A percentile compares a stretch with the other conserved stretches of the same genome.
Evolutionary conservation across 306 rosid species (phyloP).

Genomic region (Potentilla sterilis): DNA sequence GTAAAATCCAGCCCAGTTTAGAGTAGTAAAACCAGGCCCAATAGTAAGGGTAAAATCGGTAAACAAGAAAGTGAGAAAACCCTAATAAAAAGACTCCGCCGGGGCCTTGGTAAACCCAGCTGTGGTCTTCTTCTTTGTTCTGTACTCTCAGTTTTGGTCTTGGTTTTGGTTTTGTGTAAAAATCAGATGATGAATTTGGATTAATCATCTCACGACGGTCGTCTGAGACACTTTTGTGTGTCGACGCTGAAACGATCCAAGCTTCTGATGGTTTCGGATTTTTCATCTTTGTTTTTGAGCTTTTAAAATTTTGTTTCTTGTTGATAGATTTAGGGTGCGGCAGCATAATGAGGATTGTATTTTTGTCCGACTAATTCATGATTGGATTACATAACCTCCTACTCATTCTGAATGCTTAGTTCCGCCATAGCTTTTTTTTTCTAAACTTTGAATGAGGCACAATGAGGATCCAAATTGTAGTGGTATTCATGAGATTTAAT

Average conservation of each 20-base stretch:
- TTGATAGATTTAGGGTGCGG: not conserved
- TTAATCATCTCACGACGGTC: conserved; percentile 61
- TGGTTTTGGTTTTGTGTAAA: not conserved
- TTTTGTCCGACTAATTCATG: conserved; percentile 31
- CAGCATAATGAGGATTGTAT: conserved; percentile 28
- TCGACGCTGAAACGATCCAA: conserved; percentile 45
- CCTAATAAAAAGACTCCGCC: not conserved
- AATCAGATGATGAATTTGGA: conserved; percentile 49
- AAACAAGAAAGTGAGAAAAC: not conserved
- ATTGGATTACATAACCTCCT: conserved; percentile 32
- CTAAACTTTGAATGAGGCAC: not conserved
- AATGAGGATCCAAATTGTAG: conserved; percentile 25
- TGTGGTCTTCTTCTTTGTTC: not conserved
- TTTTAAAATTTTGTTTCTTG: not conserved
- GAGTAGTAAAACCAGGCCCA: not conserved
- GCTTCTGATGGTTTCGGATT: conserved; percentile 33
- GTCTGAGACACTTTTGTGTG: conserved; percentile 44
- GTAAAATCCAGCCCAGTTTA: not conserved
- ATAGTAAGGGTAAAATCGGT: conserved; percentile 4
- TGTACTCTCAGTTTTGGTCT: no score
- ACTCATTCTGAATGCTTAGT: conserved; percentile 42
- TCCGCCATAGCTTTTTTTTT: not conserved
- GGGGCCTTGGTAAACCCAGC: no score
- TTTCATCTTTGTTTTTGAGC: no score
- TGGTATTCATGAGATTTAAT: conserved; percentile 20